phyloP scores from a whole-genome alignment of 2,329 filamentous ascomycete genomes.

The Ophiostoma himal-ulmi region DNA sequence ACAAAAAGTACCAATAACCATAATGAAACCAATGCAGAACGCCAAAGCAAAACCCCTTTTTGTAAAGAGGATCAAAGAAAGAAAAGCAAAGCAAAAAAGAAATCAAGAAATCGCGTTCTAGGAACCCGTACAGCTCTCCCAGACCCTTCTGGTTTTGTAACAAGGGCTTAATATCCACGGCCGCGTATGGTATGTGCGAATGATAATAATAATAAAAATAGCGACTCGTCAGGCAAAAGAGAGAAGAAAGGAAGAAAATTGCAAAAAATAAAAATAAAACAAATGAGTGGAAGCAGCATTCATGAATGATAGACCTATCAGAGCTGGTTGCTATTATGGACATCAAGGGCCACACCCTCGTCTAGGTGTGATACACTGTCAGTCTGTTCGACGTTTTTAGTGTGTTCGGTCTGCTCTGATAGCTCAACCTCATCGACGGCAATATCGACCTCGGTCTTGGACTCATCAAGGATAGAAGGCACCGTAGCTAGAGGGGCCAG shows the following conservation, averaged over 20 bases:
- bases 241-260: neutral
- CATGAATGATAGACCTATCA: neutral
- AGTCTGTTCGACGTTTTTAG: neutral
- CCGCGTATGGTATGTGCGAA: slow-evolving; percentile 16
- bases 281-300: neutral
- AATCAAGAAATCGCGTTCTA: neutral
- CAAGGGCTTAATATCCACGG: neutral
- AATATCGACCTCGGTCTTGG: neutral
- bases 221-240: neutral
- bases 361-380: slow-evolving; percentile 8
- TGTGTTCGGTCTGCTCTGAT: neutral
- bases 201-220: neutral
- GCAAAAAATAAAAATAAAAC: slow-evolving; percentile 3
- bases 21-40: neutral
- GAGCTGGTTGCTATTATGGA: slow-evolving; percentile 5
- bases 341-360: slow-evolving; percentile 14
- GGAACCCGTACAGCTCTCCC: slow-evolving; percentile 12
- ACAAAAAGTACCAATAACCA: slow-evolving; percentile 3
- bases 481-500: neutral
- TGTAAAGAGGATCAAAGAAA: neutral
- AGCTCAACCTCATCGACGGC: neutral
- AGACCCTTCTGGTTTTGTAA: neutral
- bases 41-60: slow-evolving; percentile 4
- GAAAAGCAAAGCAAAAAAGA: neutral
- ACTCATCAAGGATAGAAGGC: neutral